phyloP scores from a whole-genome alignment of 306 rosid species.

The Castanea mollissima region DNA sequence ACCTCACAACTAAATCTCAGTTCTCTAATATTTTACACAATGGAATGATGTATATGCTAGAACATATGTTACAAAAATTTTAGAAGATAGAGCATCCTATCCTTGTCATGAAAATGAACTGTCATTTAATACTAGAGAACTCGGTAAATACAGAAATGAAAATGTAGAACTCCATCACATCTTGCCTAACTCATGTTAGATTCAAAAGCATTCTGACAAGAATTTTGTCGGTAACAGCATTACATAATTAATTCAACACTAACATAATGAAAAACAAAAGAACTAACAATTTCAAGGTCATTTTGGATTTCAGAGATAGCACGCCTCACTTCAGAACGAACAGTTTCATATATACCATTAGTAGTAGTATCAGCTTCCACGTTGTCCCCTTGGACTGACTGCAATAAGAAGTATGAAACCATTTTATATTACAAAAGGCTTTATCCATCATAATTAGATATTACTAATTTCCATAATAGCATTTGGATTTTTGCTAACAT shows the following conservation, averaged over 20 bases:
- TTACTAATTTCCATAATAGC: slow-evolving; percentile 5
- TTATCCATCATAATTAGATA: slow-evolving; percentile 3
- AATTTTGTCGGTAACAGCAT: neutral
- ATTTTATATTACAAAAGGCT: neutral
- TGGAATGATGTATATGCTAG: neutral
- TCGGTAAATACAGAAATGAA: neutral
- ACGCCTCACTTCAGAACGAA: slow-evolving; percentile 84
- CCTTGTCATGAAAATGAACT: neutral
- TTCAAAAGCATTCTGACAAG: neutral
- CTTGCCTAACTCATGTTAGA: neutral
- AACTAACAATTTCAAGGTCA: slow-evolving; percentile 76
- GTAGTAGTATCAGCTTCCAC: slow-evolving; percentile 37
- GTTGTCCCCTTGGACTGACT: slow-evolving; percentile 45
- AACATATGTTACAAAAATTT: neutral
- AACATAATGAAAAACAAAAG: neutral
- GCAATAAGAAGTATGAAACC: slow-evolving; percentile 24
- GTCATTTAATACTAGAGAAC: neutral
- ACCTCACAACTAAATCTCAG: neutral
- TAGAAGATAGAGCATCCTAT: neutral
- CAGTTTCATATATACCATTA: slow-evolving; percentile 71
- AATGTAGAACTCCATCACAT: neutral
- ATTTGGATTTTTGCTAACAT: slow-evolving; percentile 4
- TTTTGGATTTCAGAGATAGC: slow-evolving; percentile 82
- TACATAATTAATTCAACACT: neutral
- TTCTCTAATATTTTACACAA: neutral